phyloP scores from a whole-genome alignment of 2,329 filamentous ascomycete genomes.

The Trichophyton schoenleinii region DNA sequence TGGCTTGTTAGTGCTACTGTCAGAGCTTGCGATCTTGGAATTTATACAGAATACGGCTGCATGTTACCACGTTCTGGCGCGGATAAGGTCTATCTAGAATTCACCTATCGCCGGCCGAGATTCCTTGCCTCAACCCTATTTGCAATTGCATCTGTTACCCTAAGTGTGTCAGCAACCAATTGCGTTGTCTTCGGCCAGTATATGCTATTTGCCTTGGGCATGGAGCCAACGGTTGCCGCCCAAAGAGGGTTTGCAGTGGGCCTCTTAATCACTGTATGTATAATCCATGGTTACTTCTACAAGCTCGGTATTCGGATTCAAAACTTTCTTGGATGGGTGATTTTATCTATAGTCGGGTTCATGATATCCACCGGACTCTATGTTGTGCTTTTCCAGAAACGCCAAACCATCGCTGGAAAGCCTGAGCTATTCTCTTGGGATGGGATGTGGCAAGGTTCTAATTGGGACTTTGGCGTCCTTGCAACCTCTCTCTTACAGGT shows the following conservation, averaged over 20 bases:
- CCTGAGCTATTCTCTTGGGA: not conserved
- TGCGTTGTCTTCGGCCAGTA: conserved; percentile 59
- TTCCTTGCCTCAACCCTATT: conserved; percentile 54
- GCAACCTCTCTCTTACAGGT: conserved; percentile 51
- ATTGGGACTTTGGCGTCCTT: conserved; percentile 57
- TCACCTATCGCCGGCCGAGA: conserved; percentile 50
- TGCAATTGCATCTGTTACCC: conserved; percentile 49
- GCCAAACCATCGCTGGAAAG: not conserved
- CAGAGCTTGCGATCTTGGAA: conserved; percentile 47
- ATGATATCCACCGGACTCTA: conserved; percentile 51
- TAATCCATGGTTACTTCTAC: conserved; percentile 48
- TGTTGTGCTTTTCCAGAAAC: conserved; percentile 39
- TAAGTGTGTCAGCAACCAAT: conserved; percentile 58
- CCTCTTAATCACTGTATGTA: conserved; percentile 44
- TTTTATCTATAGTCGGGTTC: conserved; percentile 47
- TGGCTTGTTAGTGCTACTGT: conserved; percentile 53
- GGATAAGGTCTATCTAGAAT: conserved; percentile 59
- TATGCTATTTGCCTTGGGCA: conserved; percentile 45
- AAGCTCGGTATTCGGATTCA: conserved; percentile 48
- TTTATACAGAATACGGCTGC: conserved; percentile 55
- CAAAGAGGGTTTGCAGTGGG: conserved; percentile 46
- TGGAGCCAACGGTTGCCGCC: conserved; percentile 39
- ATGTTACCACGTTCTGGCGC: conserved; percentile 60
- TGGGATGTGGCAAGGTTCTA: conserved; percentile 49
- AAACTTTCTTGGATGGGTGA: conserved; percentile 51